Base-by-base conservation (phyloP, 495 filamentous ascomycete species). In the Penicillium canariense region DNA sequence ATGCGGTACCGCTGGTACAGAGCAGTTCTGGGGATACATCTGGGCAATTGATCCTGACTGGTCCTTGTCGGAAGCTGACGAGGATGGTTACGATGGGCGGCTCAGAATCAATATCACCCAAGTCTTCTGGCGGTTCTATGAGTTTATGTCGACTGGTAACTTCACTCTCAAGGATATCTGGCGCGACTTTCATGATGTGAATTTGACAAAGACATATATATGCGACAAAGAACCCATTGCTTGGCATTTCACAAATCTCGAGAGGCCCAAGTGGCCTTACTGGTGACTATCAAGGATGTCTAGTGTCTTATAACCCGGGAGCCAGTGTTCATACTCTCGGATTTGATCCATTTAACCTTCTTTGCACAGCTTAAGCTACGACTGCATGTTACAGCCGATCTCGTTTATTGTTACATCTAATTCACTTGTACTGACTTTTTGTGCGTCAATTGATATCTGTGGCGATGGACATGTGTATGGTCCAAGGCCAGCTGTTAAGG, bases 111-210 rank as follows among this genome's bases (percentile, higher is more conserved):
- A 22, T 22, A 7, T 22, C 0, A 31, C 36, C 35, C 25, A 43
- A 12, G 30, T 52, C 36, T 52, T 31, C 15, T 52, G 1, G 8
- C 35, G 36, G 8, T 52, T 42, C 36, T 52, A 52, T 27, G 49
- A 43, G 15, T 52, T 42, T 20, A 52, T 52, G 36, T 52, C 49
- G 17, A 39, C 1, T 8, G 8, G 22, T 20, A 28, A 22, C 8
- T 52, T 42, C 17, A 30, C 49, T 15, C 26, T 52, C 12, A 52
- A 52, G 15, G 36, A 52, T 23, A 43, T 52, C n/a, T 52, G 49
- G 35, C 49, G 11, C 6, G 49, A 43, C 14, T 52, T 52, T 4
- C 36, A 52, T 22, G 36, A 39, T 39, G 36, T 39, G 1, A 39
- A 39, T 18, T 20, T 22, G 8, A 39, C 36, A 1, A 39, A 39